Evolutionary conservation across 768 basidiomycete genomes (phyloP), one percentile per base, ranked within the genome.

Genomic region (Boletellus sp.): DNA sequence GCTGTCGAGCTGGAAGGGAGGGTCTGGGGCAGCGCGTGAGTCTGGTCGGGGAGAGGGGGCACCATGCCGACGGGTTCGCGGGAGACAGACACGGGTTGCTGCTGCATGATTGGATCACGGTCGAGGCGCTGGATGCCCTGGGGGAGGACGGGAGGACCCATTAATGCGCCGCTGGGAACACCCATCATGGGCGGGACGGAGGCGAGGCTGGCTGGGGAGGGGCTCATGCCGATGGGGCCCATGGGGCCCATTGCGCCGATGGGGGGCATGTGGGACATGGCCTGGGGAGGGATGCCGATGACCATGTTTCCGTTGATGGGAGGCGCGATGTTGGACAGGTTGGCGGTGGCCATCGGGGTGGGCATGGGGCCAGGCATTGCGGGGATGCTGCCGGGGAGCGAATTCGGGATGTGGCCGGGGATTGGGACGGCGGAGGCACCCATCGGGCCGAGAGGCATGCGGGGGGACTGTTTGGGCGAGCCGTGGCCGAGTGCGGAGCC

Each of bases 71-170:
- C 62, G 52, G 23, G 55, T 49, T 43, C 67, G 55, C 28, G 28
- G 28, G 28, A 28, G 28, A 28, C 9, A 11, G 28, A 11, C 28
- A 28, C 4, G 28, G 28, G 11, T 28, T 28, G 28, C 11, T 28
- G 28, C 28, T 28, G 28, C 28, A 28, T 28, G 28, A 28, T 28
- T 28, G 28, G 8, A 28, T 28, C 28, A 10, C 28, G 28, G 28
- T 28, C 28, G 28, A 28, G 28, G 28, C 28, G 28, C 7, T 60
- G 52, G 48, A 70, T 47, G 9, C 47, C 20, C 15, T 66, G 66
- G 4, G 66, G 66, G 35, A 69, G 48, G 20, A 69, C 64, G 20
- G 73, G 73, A 5, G 71, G 73, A 11, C 71, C 70, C 73, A 74
- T 74, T 38, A 72, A 49, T 20, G 70, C 64, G 28, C 66, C 65